phyloP scores from a whole-genome alignment of 2,329 filamentous ascomycete species.

The Hawksworthiomyces lignivorus region DNA sequence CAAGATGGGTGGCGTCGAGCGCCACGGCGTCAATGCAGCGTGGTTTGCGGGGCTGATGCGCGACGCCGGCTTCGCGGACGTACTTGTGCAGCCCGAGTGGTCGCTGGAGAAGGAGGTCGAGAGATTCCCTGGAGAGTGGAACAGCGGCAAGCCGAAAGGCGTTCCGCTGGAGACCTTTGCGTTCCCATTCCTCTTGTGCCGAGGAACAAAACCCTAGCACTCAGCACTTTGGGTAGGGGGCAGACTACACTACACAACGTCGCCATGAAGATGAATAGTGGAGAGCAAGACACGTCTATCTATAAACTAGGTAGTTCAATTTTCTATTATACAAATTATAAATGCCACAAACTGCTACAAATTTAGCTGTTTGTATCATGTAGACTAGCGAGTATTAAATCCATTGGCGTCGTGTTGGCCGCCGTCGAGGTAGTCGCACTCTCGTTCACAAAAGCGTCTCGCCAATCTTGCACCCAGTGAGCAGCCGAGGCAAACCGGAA shows the following conservation, averaged over 20 bases:
- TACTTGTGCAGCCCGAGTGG: conserved; percentile 39
- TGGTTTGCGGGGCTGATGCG: conserved; percentile 35
- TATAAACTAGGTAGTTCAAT: no score
- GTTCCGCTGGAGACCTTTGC: conserved; percentile 22
- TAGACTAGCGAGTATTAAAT: no score
- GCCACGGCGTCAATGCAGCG: conserved; percentile 39
- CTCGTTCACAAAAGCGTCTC: conserved; percentile 2
- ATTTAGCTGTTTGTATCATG: no score
- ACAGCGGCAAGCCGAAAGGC: conserved; percentile 23
- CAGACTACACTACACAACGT: no score
- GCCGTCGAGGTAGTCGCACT: background rate
- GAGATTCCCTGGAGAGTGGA: conserved; percentile 34
- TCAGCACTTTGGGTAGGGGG: no score
- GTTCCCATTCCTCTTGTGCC: conserved; percentile 32
- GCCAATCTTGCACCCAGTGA: conserved; percentile 9
- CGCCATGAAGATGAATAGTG: no score
- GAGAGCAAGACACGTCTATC: no score
- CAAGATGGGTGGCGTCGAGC: conserved; percentile 46
- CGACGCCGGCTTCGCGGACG: conserved; percentile 40
- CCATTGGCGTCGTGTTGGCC: no score
- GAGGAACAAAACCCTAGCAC: conserved; percentile 24
- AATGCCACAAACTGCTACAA: no score
- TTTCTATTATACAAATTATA: no score
- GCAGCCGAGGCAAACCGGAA: conserved; percentile 3
- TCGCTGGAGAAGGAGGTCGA: conserved; percentile 43